phyloP scores from a whole-genome alignment of 768 basidiomycete species.

The Boletus subcaerulescens region DNA sequence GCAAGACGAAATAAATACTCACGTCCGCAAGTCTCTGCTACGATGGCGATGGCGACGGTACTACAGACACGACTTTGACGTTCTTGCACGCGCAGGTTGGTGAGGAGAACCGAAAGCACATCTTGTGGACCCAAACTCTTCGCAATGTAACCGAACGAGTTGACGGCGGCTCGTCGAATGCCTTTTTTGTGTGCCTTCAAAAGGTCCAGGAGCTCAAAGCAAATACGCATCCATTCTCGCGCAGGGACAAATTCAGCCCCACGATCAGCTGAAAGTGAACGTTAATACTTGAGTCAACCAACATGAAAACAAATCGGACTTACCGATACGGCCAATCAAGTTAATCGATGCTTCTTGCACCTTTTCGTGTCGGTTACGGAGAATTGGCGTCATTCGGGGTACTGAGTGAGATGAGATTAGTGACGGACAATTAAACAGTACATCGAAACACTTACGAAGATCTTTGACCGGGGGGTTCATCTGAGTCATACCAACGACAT shows the following conservation, averaged over 20 bases:
- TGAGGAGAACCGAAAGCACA: slow-evolving; percentile 91
- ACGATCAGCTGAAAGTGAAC: slow-evolving; percentile 69
- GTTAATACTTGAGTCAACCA: slow-evolving; percentile 4
- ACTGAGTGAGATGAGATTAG: slow-evolving; percentile 47
- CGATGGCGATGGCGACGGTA: slow-evolving; percentile 96
- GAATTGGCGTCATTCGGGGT: slow-evolving; percentile 99
- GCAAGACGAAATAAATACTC: slow-evolving; percentile 17
- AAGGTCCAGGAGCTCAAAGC: slow-evolving; percentile 94
- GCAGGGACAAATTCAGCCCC: slow-evolving; percentile 98
- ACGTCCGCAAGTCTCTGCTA: slow-evolving; percentile 89
- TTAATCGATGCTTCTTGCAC: slow-evolving; percentile 99
- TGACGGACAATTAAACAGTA: neutral
- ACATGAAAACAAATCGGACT: slow-evolving; percentile 1
- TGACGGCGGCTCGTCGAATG: slow-evolving; percentile 97
- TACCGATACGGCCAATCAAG: slow-evolving; percentile 93
- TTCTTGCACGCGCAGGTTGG: slow-evolving; percentile 96
- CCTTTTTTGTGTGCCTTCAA: slow-evolving; percentile 99
- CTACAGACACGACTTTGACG: slow-evolving; percentile 98
- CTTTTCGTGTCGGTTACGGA: slow-evolving; percentile 98
- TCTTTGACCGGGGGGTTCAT: slow-evolving; percentile 99
- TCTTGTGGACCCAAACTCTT: slow-evolving; percentile 99
- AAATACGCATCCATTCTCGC: slow-evolving; percentile 99
- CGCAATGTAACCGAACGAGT: slow-evolving; percentile 99
- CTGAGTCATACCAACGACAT: slow-evolving; percentile 99
- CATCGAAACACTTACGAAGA: slow-evolving; percentile 65